Base-by-base conservation (phyloP, 331 rosid genomes). In the Saraca asoca region DNA sequence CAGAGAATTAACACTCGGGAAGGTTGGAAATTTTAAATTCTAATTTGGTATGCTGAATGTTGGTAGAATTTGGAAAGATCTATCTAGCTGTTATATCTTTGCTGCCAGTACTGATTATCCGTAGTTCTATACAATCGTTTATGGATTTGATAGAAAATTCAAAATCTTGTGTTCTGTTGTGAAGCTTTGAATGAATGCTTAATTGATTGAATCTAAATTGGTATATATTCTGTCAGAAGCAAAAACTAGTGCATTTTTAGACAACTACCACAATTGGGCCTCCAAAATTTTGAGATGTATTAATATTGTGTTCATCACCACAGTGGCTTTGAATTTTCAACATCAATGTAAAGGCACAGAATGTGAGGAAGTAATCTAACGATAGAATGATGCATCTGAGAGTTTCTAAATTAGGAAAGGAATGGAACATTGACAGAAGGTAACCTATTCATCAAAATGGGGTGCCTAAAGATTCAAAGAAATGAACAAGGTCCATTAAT, bases 21-120 rank as follows among this genome's bases (percentile, higher is more conserved):
- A 39, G 60, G 59, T 45, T 39, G 57, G 31, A 39, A 18, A 14
- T 12, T 54, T 59, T 0, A 3, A 20, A 8, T 49, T 66, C 20
- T 51, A 53, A 71, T 75, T 50, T 8, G 49, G 24, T 44, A 42
- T 24, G 62, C 52, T 48, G 14, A 12, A 51, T 75, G 11, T 51
- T 65, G n/a, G 4, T 57, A 44, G 16, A 33, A 64, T 31, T 69
- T 50, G 48, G 29, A 64, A 39, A 14, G 58, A 19, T 4, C 13
- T 33, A 12, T 56, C 9, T 60, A 44, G 10, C 29, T 48, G 18
- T 29, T 16, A 2, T 59, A 46, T 46, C 49, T 12, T 12, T 31
- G 7, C 31, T 5, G 69, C 33, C 14, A 11, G 57, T 76, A 24
- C 31, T 24, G 31, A 24, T 24, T 1, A 24, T 24, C 3, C 2